A percentile compares a stretch with the other conserved stretches of the same genome.
Conservation (phyloP, 495 filamentous ascomycete species). For the Daldinia grandis region DNA sequence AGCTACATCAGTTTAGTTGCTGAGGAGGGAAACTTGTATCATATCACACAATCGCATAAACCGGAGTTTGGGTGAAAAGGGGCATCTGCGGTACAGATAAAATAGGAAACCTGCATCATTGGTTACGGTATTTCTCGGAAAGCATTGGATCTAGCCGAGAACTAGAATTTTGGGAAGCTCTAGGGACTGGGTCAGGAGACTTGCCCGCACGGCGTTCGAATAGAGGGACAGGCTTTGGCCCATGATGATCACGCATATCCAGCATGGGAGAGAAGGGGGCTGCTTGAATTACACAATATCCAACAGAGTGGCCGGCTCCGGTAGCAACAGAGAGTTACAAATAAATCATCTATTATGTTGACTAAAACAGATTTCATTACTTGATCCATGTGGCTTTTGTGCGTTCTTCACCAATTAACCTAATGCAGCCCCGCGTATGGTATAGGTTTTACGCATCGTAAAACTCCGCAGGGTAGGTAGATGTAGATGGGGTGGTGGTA, state of each 20-base stretch:
- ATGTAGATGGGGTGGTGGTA: not conserved
- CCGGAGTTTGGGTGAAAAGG: conserved; percentile 24
- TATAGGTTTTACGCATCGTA: not conserved
- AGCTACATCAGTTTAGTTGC: not conserved
- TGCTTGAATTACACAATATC: not conserved
- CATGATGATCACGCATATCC: conserved; percentile 4
- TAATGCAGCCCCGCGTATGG: not conserved
- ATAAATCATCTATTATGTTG: not conserved
- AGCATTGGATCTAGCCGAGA: conserved; percentile 15
- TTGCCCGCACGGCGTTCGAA: conserved; percentile 13
- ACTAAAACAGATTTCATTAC: not conserved
- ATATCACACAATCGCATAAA: conserved; percentile 31
- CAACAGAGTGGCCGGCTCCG: not conserved
- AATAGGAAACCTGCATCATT: conserved; percentile 22
- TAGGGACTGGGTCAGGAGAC: not conserved
- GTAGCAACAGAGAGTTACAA: not conserved
- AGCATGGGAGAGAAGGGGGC: not conserved
- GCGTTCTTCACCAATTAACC: not conserved
- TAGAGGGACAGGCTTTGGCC: not conserved
- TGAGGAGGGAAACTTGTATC: conserved; percentile 22
- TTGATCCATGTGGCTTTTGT: not conserved
- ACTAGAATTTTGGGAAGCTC: conserved; percentile 13
- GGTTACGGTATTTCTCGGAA: conserved; percentile 10
- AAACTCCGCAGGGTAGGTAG: not conserved
- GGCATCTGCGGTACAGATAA: not conserved